Percentiles rank a stretch among this genome's conserved stretches.
These are phyloP conservation scores for Apophysomyces elegans DNA, from an alignment of 371 early-diverging fungal genomes.

Conservation along the genomic window DNA sequence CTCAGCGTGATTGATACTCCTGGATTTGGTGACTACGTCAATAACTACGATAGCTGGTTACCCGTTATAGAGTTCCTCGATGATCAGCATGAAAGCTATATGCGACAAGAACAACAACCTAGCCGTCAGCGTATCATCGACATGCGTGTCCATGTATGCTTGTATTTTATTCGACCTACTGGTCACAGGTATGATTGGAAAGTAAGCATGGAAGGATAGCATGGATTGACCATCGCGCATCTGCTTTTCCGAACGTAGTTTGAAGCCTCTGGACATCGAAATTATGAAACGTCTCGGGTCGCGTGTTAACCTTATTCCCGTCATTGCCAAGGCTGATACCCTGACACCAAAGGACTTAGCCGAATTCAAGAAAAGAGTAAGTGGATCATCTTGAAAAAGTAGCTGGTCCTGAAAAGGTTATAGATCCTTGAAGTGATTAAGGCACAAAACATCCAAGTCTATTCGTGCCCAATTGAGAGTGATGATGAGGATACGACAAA, in stretches of 20 bases:
- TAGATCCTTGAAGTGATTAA: slow-evolving; percentile 81
- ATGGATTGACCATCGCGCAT: not conserved
- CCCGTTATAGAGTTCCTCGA: slow-evolving; percentile 97
- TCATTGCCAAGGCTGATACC: slow-evolving; percentile 95
- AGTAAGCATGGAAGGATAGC: not conserved
- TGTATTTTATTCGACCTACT: slow-evolving; percentile 91
- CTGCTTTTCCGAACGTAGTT: slow-evolving; percentile 31
- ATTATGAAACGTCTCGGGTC: slow-evolving; percentile 87
- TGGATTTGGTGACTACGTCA: slow-evolving; percentile 92
- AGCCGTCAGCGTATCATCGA: slow-evolving; percentile 84
- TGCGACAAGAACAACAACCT: slow-evolving; percentile 84
- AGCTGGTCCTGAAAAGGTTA: not conserved
- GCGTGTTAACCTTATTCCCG: slow-evolving; percentile 90
- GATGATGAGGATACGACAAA: slow-evolving; percentile 84
- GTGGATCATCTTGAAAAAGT: slow-evolving; percentile 20
- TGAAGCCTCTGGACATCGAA: slow-evolving; percentile 86
- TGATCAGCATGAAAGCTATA: slow-evolving; percentile 92
- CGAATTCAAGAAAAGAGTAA: slow-evolving; percentile 82
- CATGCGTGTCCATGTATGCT: slow-evolving; percentile 88
- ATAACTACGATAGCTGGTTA: slow-evolving; percentile 92
- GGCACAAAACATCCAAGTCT: slow-evolving; percentile 81
- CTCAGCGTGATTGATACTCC: slow-evolving; percentile 91
- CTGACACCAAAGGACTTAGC: slow-evolving; percentile 82
- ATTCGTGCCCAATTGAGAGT: slow-evolving; percentile 84
- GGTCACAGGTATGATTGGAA: slow-evolving; percentile 72